Evolutionary conservation across 2,329 filamentous ascomycete genomes (phyloP).

Genomic region (Ciborinia camelliae): DNA sequence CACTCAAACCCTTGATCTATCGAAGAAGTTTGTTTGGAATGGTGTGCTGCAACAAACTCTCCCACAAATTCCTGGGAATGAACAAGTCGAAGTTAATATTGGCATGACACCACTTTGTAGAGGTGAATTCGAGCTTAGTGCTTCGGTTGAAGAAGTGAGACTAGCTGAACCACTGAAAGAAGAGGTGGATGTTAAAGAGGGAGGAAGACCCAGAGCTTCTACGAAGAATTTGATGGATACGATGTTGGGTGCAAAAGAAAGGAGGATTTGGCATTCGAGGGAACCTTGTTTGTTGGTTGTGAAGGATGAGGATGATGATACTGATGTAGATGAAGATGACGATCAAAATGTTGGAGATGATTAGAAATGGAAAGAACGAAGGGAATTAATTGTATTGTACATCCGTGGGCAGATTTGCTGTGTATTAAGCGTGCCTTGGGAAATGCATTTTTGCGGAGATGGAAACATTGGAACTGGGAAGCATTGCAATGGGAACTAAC

Average conservation of each 20-base stretch:
- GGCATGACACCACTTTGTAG: constrained; percentile 73
- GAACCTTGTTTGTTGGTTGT: constrained; percentile 55
- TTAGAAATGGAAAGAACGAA: neutral
- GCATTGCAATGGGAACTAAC: no score
- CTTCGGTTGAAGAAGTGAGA: constrained; percentile 75
- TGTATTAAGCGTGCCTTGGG: neutral
- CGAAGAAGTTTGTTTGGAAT: constrained; percentile 79
- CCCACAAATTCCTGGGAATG: constrained; percentile 57
- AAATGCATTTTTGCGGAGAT: neutral
- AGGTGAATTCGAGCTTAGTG: constrained; percentile 79
- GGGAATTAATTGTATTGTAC: neutral
- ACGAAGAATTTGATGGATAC: constrained; percentile 58
- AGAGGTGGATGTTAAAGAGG: constrained; percentile 34
- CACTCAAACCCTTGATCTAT: constrained; percentile 73
- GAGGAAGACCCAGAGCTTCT: constrained; percentile 46
- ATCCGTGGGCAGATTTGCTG: constrained; percentile 1
- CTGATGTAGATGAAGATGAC: constrained; percentile 25
- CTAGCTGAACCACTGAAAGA: constrained; percentile 38
- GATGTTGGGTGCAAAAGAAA: constrained; percentile 55
- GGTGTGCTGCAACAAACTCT: constrained; percentile 76
- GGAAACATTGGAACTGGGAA: neutral
- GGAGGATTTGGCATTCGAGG: constrained; percentile 63
- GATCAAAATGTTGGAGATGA: neutral
- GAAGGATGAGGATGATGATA: constrained; percentile 41
- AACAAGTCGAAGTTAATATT: constrained; percentile 58